These are phyloP conservation scores for Phaffia australis DNA, from an alignment of 768 basidiomycete genomes.

Conservation along the genomic window DNA sequence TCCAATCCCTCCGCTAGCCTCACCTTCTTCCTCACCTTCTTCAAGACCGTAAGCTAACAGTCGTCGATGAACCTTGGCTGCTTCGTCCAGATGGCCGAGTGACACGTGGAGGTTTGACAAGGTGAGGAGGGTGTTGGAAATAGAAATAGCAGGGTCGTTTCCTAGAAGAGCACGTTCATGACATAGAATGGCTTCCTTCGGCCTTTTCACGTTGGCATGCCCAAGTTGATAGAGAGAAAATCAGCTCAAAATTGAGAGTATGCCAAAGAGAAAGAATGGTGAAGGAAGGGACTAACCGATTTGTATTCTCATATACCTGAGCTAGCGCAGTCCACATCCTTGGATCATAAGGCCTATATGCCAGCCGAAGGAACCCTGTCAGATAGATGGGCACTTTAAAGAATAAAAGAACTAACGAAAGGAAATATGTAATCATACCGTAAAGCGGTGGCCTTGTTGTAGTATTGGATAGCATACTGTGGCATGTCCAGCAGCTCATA, in stretches of 20 bases:
- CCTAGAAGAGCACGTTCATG: constrained; percentile 67
- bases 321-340: constrained; percentile 93
- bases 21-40: constrained; percentile 48
- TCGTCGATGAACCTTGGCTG: constrained; percentile 60
- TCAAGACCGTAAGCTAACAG: constrained; percentile 32
- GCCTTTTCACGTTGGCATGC: constrained; percentile 44
- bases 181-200: constrained; percentile 80
- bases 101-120: constrained; percentile 34
- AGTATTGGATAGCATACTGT: constrained; percentile 89
- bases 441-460: constrained; percentile 86
- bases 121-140: constrained; percentile 32
- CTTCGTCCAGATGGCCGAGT: constrained; percentile 23
- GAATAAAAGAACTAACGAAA: not conserved
- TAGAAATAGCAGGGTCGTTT: constrained; percentile 34
- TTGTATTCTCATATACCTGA: constrained; percentile 84
- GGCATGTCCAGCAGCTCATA: constrained; percentile 97
- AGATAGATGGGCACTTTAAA: constrained; percentile 13
- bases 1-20: constrained; percentile 40
- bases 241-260: not conserved
- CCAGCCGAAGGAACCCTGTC: constrained; percentile 6
- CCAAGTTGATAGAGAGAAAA: not conserved
- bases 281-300: constrained; percentile 47
- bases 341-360: constrained; percentile 76
- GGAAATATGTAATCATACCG: constrained; percentile 45
- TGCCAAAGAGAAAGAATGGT: not conserved